Evolutionary conservation across 139 green algal species (phyloP), one percentile per base, ranked within the genome.

Genomic region (Microglena sp.): DNA sequence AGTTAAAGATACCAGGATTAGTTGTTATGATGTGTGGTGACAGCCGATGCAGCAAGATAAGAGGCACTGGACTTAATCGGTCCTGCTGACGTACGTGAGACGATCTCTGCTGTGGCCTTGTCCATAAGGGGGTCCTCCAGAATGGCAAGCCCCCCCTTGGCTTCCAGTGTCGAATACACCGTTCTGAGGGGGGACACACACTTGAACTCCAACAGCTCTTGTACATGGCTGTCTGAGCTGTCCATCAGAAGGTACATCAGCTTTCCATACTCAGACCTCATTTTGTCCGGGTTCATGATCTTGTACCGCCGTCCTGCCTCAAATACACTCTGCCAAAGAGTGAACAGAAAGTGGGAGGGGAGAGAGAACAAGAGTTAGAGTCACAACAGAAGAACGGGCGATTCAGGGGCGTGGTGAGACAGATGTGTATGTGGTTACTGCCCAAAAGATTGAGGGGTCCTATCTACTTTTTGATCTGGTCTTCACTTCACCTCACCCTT

Each of bases 211-310:
- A 95, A 80, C 68, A 97, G 78, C 61, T 95, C 86, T 72, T 89
- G 70, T 45, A 86, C 69, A 2, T 68, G 33, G n/a, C 53, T 29
- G 33, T 84, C 68, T 30, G 73, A 29, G 53, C 55, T 74, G 74
- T 96, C 90, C 82, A 88, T 87, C 27, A 94, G 80, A 72, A 93
- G 71, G 75, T 92, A 95, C 62, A 90, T 74, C 33, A 94, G 78
- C 80, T 93, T 93, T 62, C 92, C 89, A 75, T 95, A 96, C 55
- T 92, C 88, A 35, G 72, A 72, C 18, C 92, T 83, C 92, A 98
- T 96, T 35, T 92, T 93, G 55, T 98, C 90, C 0, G 89, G 90
- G 72, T 96, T 96, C 80, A 94, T 90, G 67, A 97, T 86, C 77
- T 96, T 96, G 79, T 92, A 89, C 24, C 91, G 73, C 27, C 91